Base-by-base conservation (phyloP, 768 basidiomycete genomes). In the Kwoniella shandongensis region DNA sequence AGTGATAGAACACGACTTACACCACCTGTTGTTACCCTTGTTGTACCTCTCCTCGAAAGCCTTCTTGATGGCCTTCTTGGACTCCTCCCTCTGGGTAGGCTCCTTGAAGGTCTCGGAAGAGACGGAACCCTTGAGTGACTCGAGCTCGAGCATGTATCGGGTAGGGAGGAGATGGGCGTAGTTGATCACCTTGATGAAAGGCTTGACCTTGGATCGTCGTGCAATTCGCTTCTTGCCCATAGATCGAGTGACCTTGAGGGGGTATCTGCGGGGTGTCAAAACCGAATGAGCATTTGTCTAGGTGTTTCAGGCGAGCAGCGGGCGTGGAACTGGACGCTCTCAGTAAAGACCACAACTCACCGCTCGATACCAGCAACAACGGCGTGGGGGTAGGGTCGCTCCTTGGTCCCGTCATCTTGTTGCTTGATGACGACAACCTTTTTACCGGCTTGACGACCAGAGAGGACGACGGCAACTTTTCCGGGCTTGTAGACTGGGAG, bases 401-500 rank as follows among this genome's bases (percentile, higher is more conserved):
- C 91, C 81, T 97, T 97, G 69, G 88, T 91, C 39, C 93, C 93
- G 78, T 98, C 96, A 77, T 99, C 96, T 62, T 86, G 77, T 79
- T 97, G 94, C 81, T 93, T 96, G 80, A 99, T 91, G 67, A 98
- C 89, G 61, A 99, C 94, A 68, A 97, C 94, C 83, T 99, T 99
- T 83, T 90, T 91, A 76, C 96, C 96, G 66, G 96, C 96, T 79
- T 97, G 96, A 77, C 96, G 92, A 77, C 96, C 96, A 81, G 92
- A 89, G 77, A 98, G 89, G 79, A 97, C 86, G 81, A 98, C 92
- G 67, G 78, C 78, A 57, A 78, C 78, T 69, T 78, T 78, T 71
- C 78, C 78, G 67, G 79, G 79, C 76, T 79, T 79, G 79, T 79
- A 79, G 76, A 79, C 78, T 78, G 67, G 62, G 59, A 39, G n/a